Conservation (phyloP, 257 asterid genomes). For the Solanum lycopersicoides region DNA sequence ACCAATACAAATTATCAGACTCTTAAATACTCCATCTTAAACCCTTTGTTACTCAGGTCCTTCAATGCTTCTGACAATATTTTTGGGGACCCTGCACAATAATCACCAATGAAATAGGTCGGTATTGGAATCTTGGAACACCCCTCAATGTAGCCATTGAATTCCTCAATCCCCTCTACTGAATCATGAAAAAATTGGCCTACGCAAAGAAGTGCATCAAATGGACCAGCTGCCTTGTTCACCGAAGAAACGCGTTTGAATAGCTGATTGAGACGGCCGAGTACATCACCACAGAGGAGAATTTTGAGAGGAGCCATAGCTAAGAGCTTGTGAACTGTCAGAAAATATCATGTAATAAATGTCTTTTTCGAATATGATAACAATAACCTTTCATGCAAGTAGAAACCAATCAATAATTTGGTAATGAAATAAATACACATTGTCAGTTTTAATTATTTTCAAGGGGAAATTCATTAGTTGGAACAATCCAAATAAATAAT, state of each 20-base stretch:
- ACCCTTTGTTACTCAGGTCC: slow-evolving; percentile 62
- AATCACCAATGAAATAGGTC: slow-evolving; percentile 90
- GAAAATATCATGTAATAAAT: no score
- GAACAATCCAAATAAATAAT: no score
- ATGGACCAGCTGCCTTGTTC: slow-evolving; percentile 93
- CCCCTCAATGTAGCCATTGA: slow-evolving; percentile 67
- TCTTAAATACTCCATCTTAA: slow-evolving; percentile 91
- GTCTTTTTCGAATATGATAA: no score
- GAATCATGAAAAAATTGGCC: slow-evolving; percentile 86
- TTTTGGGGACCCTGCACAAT: slow-evolving; percentile 64
- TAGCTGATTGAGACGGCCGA: slow-evolving; percentile 83
- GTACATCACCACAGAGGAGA: slow-evolving; percentile 86
- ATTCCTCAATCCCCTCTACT: slow-evolving; percentile 62
- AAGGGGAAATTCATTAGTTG: no score
- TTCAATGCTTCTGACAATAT: slow-evolving; percentile 48
- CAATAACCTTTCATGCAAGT: no score
- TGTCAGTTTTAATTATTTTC: no score
- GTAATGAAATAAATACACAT: no score
- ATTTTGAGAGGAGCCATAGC: slow-evolving; percentile 64
- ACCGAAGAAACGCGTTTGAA: slow-evolving; percentile 81
- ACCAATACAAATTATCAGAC: slow-evolving; percentile 78
- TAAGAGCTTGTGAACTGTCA: background rate
- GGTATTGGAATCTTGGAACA: slow-evolving; percentile 52
- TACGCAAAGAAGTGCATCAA: slow-evolving; percentile 83
- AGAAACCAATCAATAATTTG: no score